Base-by-base conservation (phyloP, 2,329 filamentous ascomycete species). In the Aspergillus udagawae region DNA sequence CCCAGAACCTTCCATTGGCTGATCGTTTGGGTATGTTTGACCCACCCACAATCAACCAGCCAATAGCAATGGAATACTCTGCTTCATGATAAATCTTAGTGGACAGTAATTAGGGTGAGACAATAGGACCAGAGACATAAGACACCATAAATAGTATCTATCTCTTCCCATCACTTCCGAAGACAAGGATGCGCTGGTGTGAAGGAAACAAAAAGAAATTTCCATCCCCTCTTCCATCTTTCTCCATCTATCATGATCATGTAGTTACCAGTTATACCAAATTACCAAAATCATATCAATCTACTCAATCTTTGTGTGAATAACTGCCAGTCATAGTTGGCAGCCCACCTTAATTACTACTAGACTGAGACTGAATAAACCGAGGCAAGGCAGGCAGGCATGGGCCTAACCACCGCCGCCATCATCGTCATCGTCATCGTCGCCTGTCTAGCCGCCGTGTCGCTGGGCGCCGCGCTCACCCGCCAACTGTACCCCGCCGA, bases 391-490 rank as follows among this genome's bases (percentile, higher is more conserved):
- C n/a, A n/a, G 4, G 28, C 28, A 12, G 12, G 4, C 6, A 35
- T 68, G 67, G 62, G 41, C 42, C 60, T 70, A 55, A 61, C 62
- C 48, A 66, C 57, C 28, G 47, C 60, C 8, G 67, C 64, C 28
- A 58, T 70, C 53, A 70, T 70, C 49, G 67, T 69, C 53, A 70
- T 70, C 53, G 70, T 73, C 48, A 67, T 73, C 21, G 66, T 70
- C 48, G 65, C 57, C 54, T 73, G 70, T 45, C 64, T 73, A 8
- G 66, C 63, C 41, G 32, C 61, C 17, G 68, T 69, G 2, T 66
- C 68, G 1, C 50, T 73, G 12, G 66, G 65, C 17, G 71, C 71
- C 29, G 67, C 71, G 2, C 54, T 73, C 47, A 65, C 66, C 54
- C 65, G 64, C 21, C 66, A 69, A 49, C 53, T 61, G 45, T 63